Percentiles rank a stretch among this genome's conserved stretches.
Evolutionary conservation across 306 rosid genomes (phyloP).

Genomic region (Prunus davidiana): DNA sequence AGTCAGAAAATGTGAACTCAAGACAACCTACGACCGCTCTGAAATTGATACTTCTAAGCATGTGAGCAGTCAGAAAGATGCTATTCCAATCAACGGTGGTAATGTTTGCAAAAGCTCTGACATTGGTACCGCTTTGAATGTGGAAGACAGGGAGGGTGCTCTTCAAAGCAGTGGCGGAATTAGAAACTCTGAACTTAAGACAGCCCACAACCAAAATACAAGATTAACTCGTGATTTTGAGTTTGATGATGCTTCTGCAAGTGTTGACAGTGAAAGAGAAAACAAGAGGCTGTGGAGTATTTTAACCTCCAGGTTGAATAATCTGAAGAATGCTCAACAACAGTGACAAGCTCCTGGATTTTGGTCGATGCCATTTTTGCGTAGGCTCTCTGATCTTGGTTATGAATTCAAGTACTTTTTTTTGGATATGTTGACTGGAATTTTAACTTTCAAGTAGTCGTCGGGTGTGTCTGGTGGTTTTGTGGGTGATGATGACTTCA

Average conservation of each 20-base stretch:
- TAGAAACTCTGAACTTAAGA: neutral
- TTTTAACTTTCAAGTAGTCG: too few species aligned
- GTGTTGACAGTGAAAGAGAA: neutral
- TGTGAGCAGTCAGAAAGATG: neutral
- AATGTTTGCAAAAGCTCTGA: neutral
- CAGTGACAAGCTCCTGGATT: neutral
- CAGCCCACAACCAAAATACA: neutral
- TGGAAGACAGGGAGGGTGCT: neutral
- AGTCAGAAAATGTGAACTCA: neutral
- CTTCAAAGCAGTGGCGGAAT: neutral
- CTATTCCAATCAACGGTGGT: neutral
- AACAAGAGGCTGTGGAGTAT: constrained; percentile 4
- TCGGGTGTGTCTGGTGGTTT: too few species aligned
- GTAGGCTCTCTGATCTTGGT: too few species aligned
- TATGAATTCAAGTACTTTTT: too few species aligned
- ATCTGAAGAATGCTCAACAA: neutral
- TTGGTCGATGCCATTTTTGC: neutral
- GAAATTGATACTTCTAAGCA: neutral
- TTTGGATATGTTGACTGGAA: too few species aligned
- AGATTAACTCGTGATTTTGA: neutral
- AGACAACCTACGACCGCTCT: neutral
- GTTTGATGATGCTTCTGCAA: neutral
- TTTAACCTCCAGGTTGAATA: neutral
- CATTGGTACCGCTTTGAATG: neutral
- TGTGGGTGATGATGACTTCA: too few species aligned